phyloP scores from a whole-genome alignment of 345 rosid genomes.

The Arabidopsis thaliana region DNA sequence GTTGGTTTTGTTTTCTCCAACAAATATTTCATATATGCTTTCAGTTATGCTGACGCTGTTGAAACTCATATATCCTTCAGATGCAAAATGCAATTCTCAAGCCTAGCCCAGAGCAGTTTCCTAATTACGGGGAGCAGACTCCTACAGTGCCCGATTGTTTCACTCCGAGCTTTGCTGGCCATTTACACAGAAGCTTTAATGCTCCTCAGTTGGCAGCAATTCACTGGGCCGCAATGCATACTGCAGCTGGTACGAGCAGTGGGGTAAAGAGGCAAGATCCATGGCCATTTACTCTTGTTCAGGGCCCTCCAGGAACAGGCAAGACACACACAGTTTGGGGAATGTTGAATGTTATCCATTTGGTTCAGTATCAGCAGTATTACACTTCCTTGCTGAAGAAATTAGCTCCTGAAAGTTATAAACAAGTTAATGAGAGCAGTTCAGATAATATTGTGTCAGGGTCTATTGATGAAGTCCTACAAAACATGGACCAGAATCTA shows the following conservation, averaged over 20 bases:
- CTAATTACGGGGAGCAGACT: slow-evolving; percentile 86
- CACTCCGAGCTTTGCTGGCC: slow-evolving; percentile 79
- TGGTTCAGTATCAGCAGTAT: slow-evolving; percentile 99
- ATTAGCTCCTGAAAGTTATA: slow-evolving; percentile 96
- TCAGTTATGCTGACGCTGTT: slow-evolving; percentile 36
- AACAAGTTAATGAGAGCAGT: slow-evolving; percentile 75
- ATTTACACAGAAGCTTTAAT: slow-evolving; percentile 82
- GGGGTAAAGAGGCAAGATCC: slow-evolving; percentile 89
- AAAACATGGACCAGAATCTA: slow-evolving; percentile 97
- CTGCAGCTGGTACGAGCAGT: slow-evolving; percentile 98
- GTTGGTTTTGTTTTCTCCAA: slow-evolving; percentile 48
- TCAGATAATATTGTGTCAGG: slow-evolving; percentile 69
- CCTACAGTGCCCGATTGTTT: slow-evolving; percentile 97
- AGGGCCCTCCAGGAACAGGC: slow-evolving; percentile 99
- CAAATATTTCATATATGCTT: slow-evolving; percentile 26
- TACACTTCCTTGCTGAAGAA: slow-evolving; percentile 93
- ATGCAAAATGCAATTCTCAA: slow-evolving; percentile 95
- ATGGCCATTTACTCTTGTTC: slow-evolving; percentile 99
- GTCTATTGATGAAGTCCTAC: slow-evolving; percentile 98
- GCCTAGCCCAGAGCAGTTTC: slow-evolving; percentile 93
- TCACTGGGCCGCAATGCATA: slow-evolving; percentile 98
- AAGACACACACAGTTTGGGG: slow-evolving; percentile 99
- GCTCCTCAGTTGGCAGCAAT: slow-evolving; percentile 94
- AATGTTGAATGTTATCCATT: slow-evolving; percentile 98
- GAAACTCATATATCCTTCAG: slow-evolving; percentile 47